A percentile compares a stretch with the other conserved stretches of the same genome.
Evolutionary conservation across 2,329 filamentous ascomycete species (phyloP).

Genomic region (Penicillium fuscoglaucum): DNA sequence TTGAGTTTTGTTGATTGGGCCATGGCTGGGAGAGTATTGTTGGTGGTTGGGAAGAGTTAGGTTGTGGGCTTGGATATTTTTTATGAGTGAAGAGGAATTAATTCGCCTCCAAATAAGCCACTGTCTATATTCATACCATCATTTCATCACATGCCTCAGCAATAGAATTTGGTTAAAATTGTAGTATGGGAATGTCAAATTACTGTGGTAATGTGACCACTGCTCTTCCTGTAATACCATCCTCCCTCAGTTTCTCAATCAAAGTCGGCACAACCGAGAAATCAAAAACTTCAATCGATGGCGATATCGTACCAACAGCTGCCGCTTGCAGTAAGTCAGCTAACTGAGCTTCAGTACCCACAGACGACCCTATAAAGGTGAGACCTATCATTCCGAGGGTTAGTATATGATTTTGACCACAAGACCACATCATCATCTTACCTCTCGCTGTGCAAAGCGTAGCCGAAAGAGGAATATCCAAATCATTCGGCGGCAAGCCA

Average conservation of each 20-base stretch:
- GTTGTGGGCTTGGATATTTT: not conserved
- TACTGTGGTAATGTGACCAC: constrained; percentile 21
- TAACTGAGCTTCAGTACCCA: constrained; percentile 27
- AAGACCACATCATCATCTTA: constrained; percentile 6
- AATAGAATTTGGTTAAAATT: not conserved
- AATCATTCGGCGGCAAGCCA: constrained; percentile 24
- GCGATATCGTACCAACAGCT: constrained; percentile 17
- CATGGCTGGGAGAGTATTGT: not conserved
- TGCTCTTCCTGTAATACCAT: constrained; percentile 23
- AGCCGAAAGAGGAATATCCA: constrained; percentile 25
- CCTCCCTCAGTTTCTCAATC: constrained; percentile 16
- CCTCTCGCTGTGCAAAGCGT: constrained; percentile 28
- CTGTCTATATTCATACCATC: not conserved
- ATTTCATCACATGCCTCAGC: not conserved
- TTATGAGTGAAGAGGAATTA: too few species aligned
- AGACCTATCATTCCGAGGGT: constrained; percentile 14
- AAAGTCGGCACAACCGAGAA: constrained; percentile 19
- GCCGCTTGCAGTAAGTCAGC: constrained; percentile 19
- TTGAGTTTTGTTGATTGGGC: not conserved
- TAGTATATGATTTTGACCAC: not conserved
- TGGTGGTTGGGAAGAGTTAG: not conserved
- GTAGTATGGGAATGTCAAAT: not conserved
- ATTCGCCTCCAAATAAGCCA: not conserved
- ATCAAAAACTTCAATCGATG: constrained; percentile 20
- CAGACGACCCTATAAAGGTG: constrained; percentile 25